Evolutionary conservation across 1,284 basidiomycete species (phyloP), one percentile per base, ranked within the genome.

Genomic region (Sanguinoderma infundibulare): DNA sequence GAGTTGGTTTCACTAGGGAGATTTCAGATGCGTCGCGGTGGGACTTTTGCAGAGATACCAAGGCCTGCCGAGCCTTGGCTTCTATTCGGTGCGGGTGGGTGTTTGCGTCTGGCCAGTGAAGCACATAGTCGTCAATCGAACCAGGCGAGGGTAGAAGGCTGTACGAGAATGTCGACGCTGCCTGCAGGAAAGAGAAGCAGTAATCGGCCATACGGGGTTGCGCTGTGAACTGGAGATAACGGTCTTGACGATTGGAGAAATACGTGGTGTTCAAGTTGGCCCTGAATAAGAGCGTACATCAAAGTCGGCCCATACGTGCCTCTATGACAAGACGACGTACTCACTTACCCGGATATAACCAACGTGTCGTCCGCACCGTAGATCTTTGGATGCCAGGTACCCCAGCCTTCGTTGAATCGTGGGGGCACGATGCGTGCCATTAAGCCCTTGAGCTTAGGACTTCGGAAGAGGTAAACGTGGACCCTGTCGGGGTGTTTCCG

Each of bases 371-470:
- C 98, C 0, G 87, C 90, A 17, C 94, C 94, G 72, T 99, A 99
- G 61, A 97, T 86, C 77, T 99, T 99, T 24, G 96, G 92, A 74
- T 99, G 98, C 93, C 97, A 98, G 3, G 97, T 92, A 0, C 98
- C 97, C 91, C 95, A 98, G 0, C 96, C 98, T 78, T 99, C 98
- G 71, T 98, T 96, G 76, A 96, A 98, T 47, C 98, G 83, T 53
- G 93, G 91, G 2, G 98, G 98, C 1, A 98, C 87, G 24, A 96
- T 63, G 61, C 83, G 85, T 44, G 93, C 87, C 73, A 94, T 79
- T 36, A 92, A 67, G 0, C 92, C 90, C 26, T 87, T 83, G 34
- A 98, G 81, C 61, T 90, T 92, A 0, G 97, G 96, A 67, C 94
- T 96, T 53, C 90, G 87, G 75, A 92, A 99, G 66, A 95, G 83